Conservation (phyloP, 1,284 basidiomycete species). For the Sparassis latifolia region DNA sequence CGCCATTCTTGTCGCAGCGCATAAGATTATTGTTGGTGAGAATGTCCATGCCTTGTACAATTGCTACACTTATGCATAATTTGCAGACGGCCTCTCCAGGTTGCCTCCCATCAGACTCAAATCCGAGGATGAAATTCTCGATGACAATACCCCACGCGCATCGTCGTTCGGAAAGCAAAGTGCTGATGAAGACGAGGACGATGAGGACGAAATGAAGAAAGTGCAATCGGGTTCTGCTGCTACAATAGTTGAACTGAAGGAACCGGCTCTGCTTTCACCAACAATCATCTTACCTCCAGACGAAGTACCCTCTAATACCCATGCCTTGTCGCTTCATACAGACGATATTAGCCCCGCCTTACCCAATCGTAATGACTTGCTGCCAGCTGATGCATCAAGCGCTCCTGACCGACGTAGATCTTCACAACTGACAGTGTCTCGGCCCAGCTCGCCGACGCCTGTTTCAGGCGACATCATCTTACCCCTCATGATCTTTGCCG, state of each 20-base stretch:
- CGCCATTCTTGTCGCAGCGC: conserved; percentile 72
- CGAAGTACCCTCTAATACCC: conserved; percentile 6
- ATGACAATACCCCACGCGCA: conserved; percentile 31
- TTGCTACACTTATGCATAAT: not conserved
- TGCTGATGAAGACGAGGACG: conserved; percentile 11
- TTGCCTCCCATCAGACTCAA: conserved; percentile 62
- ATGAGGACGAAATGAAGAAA: conserved; percentile 8
- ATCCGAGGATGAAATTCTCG: conserved; percentile 43
- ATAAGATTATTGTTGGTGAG: conserved; percentile 75
- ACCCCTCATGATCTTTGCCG: conserved; percentile 86
- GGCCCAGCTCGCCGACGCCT: conserved; percentile 31
- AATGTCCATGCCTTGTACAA: not conserved
- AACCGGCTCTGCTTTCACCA: conserved; percentile 10
- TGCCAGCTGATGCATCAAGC: no score
- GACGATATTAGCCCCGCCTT: conserved; percentile 7
- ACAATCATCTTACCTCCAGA: conserved; percentile 24
- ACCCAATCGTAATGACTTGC: conserved; percentile 5
- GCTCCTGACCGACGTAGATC: conserved; percentile 9
- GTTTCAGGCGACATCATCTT: conserved; percentile 78
- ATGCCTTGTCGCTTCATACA: conserved; percentile 9
- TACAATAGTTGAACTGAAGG: no score
- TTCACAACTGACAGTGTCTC: conserved; percentile 22
- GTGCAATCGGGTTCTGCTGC: conserved; percentile 1
- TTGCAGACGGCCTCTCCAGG: conserved; percentile 58
- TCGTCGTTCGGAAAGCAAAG: conserved; percentile 19